Evolutionary conservation across 306 rosid genomes (phyloP).

Genomic region (Coriaria nepalensis): DNA sequence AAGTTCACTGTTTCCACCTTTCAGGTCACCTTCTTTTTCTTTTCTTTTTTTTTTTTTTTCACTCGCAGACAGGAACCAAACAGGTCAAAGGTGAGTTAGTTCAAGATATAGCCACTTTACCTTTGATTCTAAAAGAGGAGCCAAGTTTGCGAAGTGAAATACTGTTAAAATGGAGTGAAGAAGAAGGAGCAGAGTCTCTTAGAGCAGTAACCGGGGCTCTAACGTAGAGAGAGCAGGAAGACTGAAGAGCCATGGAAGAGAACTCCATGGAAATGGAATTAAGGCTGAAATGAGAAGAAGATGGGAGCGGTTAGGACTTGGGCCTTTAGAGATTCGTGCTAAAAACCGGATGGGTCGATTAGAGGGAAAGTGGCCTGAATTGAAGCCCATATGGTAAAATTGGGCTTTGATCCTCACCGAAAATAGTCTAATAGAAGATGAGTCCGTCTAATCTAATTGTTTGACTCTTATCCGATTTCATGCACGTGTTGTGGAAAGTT

Average conservation of each 20-base stretch:
- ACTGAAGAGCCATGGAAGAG: constrained; percentile 19
- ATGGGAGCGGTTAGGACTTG: no score
- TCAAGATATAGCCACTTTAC: constrained; percentile 8
- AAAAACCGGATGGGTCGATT: no score
- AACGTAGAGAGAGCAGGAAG: constrained; percentile 15
- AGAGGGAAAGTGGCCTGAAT: no score
- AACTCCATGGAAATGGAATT: constrained; percentile 17
- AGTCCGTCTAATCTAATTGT: no score
- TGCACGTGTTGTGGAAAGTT: no score
- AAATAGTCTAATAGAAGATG: no score
- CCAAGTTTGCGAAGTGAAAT: constrained; percentile 12
- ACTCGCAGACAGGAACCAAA: not conserved
- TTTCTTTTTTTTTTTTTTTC: no score
- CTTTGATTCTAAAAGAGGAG: constrained; percentile 21
- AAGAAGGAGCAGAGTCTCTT: constrained; percentile 15
- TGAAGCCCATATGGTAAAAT: no score
- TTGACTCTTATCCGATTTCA: no score
- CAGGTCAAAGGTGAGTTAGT: not conserved
- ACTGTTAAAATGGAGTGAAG: constrained; percentile 9
- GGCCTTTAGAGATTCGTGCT: no score
- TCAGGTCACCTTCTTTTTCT: not conserved
- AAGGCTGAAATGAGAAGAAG: no score
- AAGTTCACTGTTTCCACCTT: not conserved
- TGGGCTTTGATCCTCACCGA: no score
- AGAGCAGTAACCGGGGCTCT: constrained; percentile 9